Conservation (phyloP, 495 filamentous ascomycete species). For the Bacidia gigantensis region DNA sequence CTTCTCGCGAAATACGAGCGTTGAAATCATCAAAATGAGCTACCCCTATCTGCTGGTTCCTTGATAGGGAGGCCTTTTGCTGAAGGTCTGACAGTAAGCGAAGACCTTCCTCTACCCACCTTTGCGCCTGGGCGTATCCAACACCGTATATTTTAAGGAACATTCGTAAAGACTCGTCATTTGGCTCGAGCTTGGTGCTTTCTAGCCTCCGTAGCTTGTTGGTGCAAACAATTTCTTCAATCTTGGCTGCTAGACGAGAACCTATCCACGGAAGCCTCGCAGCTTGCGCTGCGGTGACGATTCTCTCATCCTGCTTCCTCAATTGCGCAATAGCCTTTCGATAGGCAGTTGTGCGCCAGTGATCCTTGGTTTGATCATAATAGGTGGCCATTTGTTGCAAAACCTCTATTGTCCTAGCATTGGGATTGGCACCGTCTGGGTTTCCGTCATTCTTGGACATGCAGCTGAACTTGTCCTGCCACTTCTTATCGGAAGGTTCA, state of each 20-base stretch:
- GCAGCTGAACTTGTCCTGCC: constrained; percentile 48
- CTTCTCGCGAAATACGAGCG: constrained; percentile 64
- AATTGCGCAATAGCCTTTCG: constrained; percentile 66
- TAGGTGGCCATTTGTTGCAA: constrained; percentile 73
- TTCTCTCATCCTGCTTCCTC: constrained; percentile 47
- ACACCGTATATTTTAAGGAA: constrained; percentile 76
- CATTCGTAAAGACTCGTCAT: constrained; percentile 44
- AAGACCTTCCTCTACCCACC: constrained; percentile 69
- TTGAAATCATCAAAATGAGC: constrained; percentile 73
- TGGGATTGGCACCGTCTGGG: constrained; percentile 39
- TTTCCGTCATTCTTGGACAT: constrained; percentile 46
- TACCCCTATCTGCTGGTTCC: constrained; percentile 66
- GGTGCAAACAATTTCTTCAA: constrained; percentile 79
- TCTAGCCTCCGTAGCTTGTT: constrained; percentile 63
- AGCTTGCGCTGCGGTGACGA: constrained; percentile 58
- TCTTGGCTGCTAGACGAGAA: constrained; percentile 64
- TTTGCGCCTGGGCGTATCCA: constrained; percentile 52
- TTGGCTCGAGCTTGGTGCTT: constrained; percentile 47
- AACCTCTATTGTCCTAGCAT: constrained; percentile 61
- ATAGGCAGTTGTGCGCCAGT: constrained; percentile 72
- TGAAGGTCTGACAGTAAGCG: constrained; percentile 58
- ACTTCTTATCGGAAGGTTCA: constrained; percentile 17
- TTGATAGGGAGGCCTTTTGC: constrained; percentile 48
- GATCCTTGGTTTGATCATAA: constrained; percentile 59
- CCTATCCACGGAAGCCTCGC: constrained; percentile 58